Evolutionary conservation across 805 yeast species (phyloP), one percentile per base, ranked within the genome.

Genomic region (Kuraishia piskuri): DNA sequence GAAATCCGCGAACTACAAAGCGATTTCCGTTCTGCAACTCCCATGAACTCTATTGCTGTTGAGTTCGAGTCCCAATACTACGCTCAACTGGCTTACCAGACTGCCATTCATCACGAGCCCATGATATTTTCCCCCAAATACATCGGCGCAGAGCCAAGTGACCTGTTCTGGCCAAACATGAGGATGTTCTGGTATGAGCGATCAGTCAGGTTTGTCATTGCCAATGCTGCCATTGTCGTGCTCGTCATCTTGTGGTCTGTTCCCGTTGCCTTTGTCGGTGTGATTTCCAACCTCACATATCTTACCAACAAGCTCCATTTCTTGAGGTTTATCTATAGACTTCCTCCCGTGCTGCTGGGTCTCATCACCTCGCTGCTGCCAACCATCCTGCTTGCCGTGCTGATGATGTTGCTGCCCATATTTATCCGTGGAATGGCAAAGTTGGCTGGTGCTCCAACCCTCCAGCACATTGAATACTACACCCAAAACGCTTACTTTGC

Each of bases 141-240:
- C 58, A 76, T 79, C 50, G 91, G 91, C 44, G 67, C 84, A 51
- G 83, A 78, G 54, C 88, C 91, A 1, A 67, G 62, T 0, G 85
- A 86, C 61, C 70, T 87, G 48, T 69, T 76, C 55, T 87, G 94
- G 94, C 66, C 79, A 51, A 87, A 87, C 65, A 72, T 86, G 80
- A 76, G 94, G 64, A 66, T 87, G 68, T 81, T 81, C 60, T 87
- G 94, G 91, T 85, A 89, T 86, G 95, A 87, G 67, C 70, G 83
- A 61, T 64, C 84, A 20, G 70, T 73, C 12, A 76, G 92, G 70
- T 65, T 70, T 36, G 65, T 75, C 24, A 74, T 75, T 52, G 82
- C 91, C 0, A 53, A 70, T 37, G 72, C 79, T 17, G 82, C 80
- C 1, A 78, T 86, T 53, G 60, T 69, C 22, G 87, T 83, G 1